Conservation (phyloP, 192 early-diverging fungal species). For the Backusella westeae region DNA sequence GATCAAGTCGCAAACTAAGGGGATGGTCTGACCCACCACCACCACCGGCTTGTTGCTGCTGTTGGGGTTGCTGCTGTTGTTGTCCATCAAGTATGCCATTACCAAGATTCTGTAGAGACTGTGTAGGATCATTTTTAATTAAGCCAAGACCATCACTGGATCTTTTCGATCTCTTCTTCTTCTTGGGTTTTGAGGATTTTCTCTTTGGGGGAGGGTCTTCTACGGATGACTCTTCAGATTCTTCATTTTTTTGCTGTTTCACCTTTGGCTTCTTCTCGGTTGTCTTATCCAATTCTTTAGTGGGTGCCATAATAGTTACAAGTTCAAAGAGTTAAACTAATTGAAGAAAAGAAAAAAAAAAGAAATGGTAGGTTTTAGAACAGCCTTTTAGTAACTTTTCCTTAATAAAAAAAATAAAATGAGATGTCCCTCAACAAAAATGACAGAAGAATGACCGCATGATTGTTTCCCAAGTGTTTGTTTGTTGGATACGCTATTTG, state of each 20-base stretch:
- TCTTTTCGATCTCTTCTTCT: constrained; percentile 6
- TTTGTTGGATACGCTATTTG: not conserved
- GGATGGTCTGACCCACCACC: constrained; percentile 12
- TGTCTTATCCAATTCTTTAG: not conserved
- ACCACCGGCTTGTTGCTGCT: not conserved
- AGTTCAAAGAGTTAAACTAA: not conserved
- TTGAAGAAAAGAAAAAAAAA: not conserved
- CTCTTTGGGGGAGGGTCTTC: not conserved
- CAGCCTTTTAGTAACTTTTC: not conserved
- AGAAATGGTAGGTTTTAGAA: not conserved
- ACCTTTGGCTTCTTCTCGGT: not conserved
- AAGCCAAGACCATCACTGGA: not conserved
- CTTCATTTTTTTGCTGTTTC: not conserved
- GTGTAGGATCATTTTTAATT: constrained; percentile 7
- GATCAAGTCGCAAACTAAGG: constrained; percentile 19
- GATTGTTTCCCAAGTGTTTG: not conserved
- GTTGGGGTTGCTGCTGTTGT: not conserved
- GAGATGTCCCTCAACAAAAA: not conserved
- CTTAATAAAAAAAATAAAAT: not conserved
- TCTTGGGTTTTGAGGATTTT: constrained; percentile 2
- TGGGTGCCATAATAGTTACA: not conserved
- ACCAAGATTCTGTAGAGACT: not conserved
- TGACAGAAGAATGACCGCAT: constrained; percentile 12
- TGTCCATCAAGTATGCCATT: not conserved
- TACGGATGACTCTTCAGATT: not conserved